These are phyloP conservation scores for Phoma sp. DNA, from an alignment of 2,329 filamentous ascomycete species.

Conservation along the genomic window DNA sequence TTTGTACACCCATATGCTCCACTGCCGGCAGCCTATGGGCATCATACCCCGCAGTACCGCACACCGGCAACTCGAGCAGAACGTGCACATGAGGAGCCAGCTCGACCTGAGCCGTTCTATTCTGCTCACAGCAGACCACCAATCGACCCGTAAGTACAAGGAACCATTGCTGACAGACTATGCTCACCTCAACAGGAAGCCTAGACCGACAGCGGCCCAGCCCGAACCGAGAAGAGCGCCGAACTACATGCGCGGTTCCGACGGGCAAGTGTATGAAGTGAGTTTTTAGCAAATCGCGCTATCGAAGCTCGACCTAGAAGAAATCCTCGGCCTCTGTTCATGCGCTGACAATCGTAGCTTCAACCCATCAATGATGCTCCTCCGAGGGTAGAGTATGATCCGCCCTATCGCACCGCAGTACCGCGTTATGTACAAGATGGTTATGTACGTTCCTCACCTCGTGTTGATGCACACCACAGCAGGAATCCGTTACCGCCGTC, in stretches of 20 bases:
- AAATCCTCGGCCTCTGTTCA: not conserved
- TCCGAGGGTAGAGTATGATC: slow-evolving; percentile 27
- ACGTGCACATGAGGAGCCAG: slow-evolving; percentile 11
- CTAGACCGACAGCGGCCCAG: slow-evolving; percentile 18
- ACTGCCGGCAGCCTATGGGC: slow-evolving; percentile 11
- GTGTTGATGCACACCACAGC: slow-evolving; percentile 24
- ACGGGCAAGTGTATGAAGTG: slow-evolving; percentile 45
- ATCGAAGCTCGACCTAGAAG: slow-evolving; percentile 21
- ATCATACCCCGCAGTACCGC: slow-evolving; percentile 17
- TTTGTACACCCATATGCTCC: slow-evolving; percentile 26
- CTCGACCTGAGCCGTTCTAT: slow-evolving; percentile 15
- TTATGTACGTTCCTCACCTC: slow-evolving; percentile 21
- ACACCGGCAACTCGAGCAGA: slow-evolving; percentile 13
- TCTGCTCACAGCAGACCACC: slow-evolving; percentile 17
- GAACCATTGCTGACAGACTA: not conserved
- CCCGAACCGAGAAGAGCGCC: slow-evolving; percentile 19
- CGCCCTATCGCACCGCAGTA: slow-evolving; percentile 12
- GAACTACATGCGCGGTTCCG: slow-evolving; percentile 33
- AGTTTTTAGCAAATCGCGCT: slow-evolving; percentile 30
- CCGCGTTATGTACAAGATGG: slow-evolving; percentile 21
- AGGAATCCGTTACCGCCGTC: slow-evolving; percentile 20
- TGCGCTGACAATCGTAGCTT: slow-evolving; percentile 40
- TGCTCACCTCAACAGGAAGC: slow-evolving; percentile 29
- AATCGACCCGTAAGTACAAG: slow-evolving; percentile 29
- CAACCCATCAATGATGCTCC: slow-evolving; percentile 34